phyloP scores from a whole-genome alignment of 2,329 filamentous ascomycete species.

The Colletotrichum caudatum region DNA sequence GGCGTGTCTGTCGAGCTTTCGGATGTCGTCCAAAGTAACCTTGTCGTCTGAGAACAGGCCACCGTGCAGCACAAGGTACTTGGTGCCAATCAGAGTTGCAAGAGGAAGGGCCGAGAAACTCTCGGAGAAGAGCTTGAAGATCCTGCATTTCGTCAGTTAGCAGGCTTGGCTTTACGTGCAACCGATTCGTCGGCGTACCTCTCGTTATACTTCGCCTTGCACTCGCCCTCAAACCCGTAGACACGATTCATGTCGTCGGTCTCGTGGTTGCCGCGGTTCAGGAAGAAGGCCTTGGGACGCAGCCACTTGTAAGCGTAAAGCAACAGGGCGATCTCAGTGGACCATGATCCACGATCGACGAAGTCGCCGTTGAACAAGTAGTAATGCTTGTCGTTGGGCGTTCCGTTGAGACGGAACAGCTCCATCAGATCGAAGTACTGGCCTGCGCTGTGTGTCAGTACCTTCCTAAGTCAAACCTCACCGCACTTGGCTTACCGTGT shows the following conservation, averaged over 20 bases:
- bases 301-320: conserved; percentile 98
- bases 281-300: conserved; percentile 86
- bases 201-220: conserved; percentile 98
- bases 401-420: conserved; percentile 92
- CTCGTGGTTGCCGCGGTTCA: conserved; percentile 98
- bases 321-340: conserved; percentile 92
- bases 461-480: conserved; percentile 4
- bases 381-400: conserved; percentile 85
- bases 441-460: conserved; percentile 63
- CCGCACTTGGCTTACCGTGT: conserved; percentile 72
- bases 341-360: conserved; percentile 97
- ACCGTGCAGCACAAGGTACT: conserved; percentile 93
- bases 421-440: conserved; percentile 99
- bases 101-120: conserved; percentile 95
- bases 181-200: conserved; percentile 53
- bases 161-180: neutral
- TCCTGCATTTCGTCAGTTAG: conserved; percentile 57
- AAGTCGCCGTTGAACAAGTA: conserved; percentile 99
- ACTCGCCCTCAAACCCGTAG: conserved; percentile 98
- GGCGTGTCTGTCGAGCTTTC: conserved; percentile 89
- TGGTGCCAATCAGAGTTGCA: conserved; percentile 90
- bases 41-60: conserved; percentile 97
- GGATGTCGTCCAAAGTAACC: conserved; percentile 90
- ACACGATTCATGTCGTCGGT: conserved; percentile 99
- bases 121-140: conserved; percentile 98